A percentile compares a stretch with the other conserved stretches of the same genome.
Conservation (phyloP, 2,329 filamentous ascomycete genomes). For the Paracoccidioides lutzii region DNA sequence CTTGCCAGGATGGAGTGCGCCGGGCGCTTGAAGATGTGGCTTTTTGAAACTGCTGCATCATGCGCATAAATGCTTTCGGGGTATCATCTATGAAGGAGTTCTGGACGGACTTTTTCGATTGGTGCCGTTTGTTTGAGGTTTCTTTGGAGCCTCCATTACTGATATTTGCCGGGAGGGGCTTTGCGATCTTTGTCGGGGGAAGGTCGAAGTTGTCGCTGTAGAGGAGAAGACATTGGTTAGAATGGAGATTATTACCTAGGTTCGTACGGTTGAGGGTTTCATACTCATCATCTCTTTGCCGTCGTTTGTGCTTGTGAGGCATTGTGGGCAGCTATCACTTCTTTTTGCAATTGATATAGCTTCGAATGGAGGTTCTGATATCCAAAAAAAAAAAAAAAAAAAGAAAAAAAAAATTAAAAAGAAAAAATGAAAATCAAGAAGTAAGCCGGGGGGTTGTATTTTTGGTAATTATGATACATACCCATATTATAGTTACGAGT, state of each 20-base stretch:
- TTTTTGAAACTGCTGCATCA: constrained; percentile 48
- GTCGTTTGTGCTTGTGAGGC: constrained; percentile 77
- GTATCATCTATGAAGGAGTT: constrained; percentile 53
- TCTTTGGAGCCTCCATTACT: constrained; percentile 25
- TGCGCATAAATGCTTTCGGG: constrained; percentile 70
- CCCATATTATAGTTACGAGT: not conserved
- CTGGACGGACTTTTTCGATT: constrained; percentile 20
- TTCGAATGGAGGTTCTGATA: not conserved
- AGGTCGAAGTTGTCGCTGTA: constrained; percentile 40
- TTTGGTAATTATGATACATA: not conserved
- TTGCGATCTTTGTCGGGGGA: constrained; percentile 47
- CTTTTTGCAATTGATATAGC: not conserved
- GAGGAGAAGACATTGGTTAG: constrained; percentile 8
- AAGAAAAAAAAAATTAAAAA: too few species aligned
- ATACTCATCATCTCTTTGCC: constrained; percentile 40
- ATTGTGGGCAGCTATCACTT: constrained; percentile 33
- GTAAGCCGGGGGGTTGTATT: too few species aligned
- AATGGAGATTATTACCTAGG: constrained; percentile 31
- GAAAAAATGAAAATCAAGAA: too few species aligned
- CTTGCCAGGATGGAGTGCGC: constrained; percentile 40
- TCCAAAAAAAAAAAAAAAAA: not conserved
- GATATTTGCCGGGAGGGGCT: constrained; percentile 45
- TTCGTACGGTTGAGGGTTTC: constrained; percentile 12
- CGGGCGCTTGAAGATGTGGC: not conserved
- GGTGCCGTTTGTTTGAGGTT: constrained; percentile 23